A percentile compares a stretch with the other conserved stretches of the same genome.
phyloP scores from a whole-genome alignment of 75 land plant genomes.

The Picea glauca region DNA sequence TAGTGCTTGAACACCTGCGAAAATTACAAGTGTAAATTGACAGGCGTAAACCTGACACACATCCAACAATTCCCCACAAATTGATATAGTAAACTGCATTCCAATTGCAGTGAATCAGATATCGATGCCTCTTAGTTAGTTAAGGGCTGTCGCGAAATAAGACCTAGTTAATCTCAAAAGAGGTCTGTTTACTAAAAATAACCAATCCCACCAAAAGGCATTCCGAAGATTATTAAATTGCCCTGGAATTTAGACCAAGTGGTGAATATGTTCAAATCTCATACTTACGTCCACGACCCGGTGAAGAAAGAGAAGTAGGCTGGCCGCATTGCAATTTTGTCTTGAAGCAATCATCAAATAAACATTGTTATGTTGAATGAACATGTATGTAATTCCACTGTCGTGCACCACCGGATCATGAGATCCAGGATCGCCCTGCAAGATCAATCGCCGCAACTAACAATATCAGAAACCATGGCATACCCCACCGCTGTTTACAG shows the following conservation, averaged over 20 bases:
- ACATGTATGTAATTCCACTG: conserved; percentile 44
- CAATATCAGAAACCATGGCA: no score
- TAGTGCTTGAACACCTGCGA: conserved; percentile 95
- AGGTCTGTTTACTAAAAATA: neutral
- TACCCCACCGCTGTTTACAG: no score
- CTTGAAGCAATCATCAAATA: conserved; percentile 61
- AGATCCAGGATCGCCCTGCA: conserved; percentile 41
- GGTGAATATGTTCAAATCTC: neutral
- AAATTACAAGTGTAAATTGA: no score
- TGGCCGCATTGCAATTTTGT: conserved; percentile 99
- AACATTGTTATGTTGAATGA: conserved; percentile 47
- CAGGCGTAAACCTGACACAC: no score
- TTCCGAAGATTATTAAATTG: neutral
- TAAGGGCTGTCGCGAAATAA: neutral
- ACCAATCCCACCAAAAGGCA: neutral
- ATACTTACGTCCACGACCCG: conserved; percentile 89
- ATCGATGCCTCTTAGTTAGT: neutral
- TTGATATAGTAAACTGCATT: neutral
- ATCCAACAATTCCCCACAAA: no score
- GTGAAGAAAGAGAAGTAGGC: conserved; percentile 90
- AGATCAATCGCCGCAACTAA: neutral
- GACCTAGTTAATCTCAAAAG: neutral
- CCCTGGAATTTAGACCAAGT: neutral
- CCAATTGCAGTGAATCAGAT: neutral
- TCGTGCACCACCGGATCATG: conserved; percentile 49